Base-by-base conservation (phyloP, 768 basidiomycete species). In the Termitomyces sp. region DNA sequence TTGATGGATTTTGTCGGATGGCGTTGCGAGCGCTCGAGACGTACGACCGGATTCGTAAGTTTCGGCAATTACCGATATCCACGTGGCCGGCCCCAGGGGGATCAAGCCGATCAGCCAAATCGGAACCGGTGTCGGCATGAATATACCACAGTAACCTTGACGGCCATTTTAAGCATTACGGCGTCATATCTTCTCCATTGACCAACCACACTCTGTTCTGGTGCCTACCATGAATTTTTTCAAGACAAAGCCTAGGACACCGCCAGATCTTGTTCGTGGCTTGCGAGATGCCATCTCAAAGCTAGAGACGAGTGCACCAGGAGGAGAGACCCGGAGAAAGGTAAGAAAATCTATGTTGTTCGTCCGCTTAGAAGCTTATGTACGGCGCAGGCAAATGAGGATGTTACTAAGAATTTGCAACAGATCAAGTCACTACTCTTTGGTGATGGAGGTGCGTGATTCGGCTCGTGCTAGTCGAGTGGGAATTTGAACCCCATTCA, bases 401-500 rank as follows among this genome's bases (percentile, higher is more conserved):
- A 96, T 64, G 86, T 95, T 18, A 87, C 89, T 18, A 94, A 93
- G 81, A 90, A 90, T 73, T 80, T 96, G 38, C 89, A 92, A 69
- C 92, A 93, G 73, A 90, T 96, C 75, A 97, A 97, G 78, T 81
- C 81, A 15, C 84, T 96, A 67, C 81, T 97, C 52, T 89, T 87
- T 60, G 94, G 94, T 58, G 95, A 96, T 69, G 89, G 91, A 61
- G 95, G 94, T 92, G 64, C 62, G 83, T 74, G 8, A 16, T 36
- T 50, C 40, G 56, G 40, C 58, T 50, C 36, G 35, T 32, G n/a
- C 22, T 48, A 57, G 7, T 13, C 49, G 55, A 51, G 42, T 4
- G 45, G 57, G 48, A 45, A 56, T 61, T 53, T 60, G 48, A 55
- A 22, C 45, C 35, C 49, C 48, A 42, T 62, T 36, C 69, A 87